Evolutionary conservation across 495 filamentous ascomycete genomes (phyloP).

Genomic region (Penicillium herquei): DNA sequence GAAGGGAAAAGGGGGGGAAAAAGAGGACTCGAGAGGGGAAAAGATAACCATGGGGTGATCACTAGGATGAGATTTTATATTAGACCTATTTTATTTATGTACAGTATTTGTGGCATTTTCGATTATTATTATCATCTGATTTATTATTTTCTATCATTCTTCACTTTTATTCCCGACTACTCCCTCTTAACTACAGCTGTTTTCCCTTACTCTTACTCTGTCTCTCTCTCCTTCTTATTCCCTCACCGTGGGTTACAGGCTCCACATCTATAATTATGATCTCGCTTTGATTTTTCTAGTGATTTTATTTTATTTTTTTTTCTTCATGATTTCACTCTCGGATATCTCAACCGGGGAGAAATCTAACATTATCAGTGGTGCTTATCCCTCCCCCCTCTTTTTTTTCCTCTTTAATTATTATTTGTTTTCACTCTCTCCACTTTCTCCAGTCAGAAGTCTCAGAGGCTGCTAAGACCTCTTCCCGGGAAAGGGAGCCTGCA

Average conservation of each 20-base stretch:
- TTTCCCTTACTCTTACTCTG: neutral
- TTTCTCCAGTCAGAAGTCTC: neutral
- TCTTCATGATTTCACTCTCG: neutral
- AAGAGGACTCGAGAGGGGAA: too few species aligned
- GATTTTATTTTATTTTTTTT: neutral
- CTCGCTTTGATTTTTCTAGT: neutral
- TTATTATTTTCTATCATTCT: too few species aligned
- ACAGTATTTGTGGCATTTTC: too few species aligned
- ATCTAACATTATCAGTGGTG: neutral
- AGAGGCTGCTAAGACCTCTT: neutral
- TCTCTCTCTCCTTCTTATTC: neutral
- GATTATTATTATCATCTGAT: too few species aligned
- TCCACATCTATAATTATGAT: neutral
- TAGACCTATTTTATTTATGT: too few species aligned
- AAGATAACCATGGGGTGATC: too few species aligned
- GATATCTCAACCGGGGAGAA: neutral
- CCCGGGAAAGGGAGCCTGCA: constrained; percentile 23
- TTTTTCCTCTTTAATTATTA: neutral
- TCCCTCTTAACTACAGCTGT: neutral
- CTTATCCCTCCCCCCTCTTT: neutral
- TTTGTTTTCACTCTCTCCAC: neutral
- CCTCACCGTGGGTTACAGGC: neutral
- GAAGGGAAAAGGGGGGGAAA: too few species aligned
- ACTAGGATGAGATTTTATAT: too few species aligned
- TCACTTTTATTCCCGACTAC: neutral